Evolutionary conservation across 164 flowering plant species (phyloP), one percentile per base, ranked within the genome.

Genomic region (Vitis rupestris): DNA sequence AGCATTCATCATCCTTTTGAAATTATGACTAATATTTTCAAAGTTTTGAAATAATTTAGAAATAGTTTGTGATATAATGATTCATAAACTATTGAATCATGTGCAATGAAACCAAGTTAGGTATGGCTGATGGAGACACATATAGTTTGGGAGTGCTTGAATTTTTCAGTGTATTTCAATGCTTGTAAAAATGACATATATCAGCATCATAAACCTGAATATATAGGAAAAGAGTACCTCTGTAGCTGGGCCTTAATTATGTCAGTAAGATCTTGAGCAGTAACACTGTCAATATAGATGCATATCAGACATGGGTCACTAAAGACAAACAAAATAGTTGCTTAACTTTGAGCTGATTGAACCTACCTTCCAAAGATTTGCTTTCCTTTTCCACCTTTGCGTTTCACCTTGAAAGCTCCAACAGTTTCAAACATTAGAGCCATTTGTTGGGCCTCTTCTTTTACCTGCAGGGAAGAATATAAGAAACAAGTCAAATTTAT

Each of bases 261-360:
- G 84, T 95, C 98, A 61, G 88, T 97, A 67, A 95, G 89, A 84
- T 93, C 99, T 82, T 95, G 98, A 64, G 92, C 76, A 37, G 96
- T 93, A 50, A 95, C 96, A 72, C 99, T 92, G 85, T 23, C 63
- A 84, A 68, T 57, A 73, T 2, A 59, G 49, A 59, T 11, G n/a
- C 16, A 48, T 44, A 49, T 79, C 51, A 80, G 70, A 67, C 12
- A 47, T 16, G 17, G 19, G 23, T 4, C 8, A 14, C 27, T 65
- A 60, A 50, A 19, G 59, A 10, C 3, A 44, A 50, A 55, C 1
- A 12, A 52, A 47, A 0, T 4, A 52, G 31, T 0, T 23, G 44
- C 50, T 19, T 51, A 29, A 59, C 31, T 8, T 47, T 19, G 64
- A 9, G 13, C 49, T 44, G 29, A 58, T 27, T 44, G 17, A 74